Conservation (phyloP, 495 filamentous ascomycete species). For the Xylaria venustula region DNA sequence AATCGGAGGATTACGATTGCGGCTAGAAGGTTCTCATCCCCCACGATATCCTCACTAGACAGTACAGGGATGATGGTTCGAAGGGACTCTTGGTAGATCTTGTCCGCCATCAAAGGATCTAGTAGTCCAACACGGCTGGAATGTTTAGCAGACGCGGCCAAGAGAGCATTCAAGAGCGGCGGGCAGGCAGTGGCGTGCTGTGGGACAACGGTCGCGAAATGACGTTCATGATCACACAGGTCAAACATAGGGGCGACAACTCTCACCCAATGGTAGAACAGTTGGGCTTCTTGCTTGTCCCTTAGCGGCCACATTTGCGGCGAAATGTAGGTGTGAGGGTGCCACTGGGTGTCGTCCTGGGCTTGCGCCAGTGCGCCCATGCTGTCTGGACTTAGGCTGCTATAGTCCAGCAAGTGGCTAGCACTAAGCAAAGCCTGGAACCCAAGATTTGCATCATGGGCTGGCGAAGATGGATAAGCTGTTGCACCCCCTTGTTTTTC, state of each 20-base stretch:
- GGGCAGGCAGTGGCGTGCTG: constrained; percentile 31
- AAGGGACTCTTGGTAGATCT: constrained; percentile 5
- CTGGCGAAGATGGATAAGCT: background rate
- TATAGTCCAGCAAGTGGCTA: background rate
- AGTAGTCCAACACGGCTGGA: background rate
- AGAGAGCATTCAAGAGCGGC: constrained; percentile 31
- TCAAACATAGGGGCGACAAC: constrained; percentile 10
- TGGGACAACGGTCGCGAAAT: constrained; percentile 30
- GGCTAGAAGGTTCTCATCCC: constrained; percentile 34
- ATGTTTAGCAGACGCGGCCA: constrained; percentile 16
- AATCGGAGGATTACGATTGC: constrained; percentile 36
- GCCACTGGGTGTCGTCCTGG: background rate
- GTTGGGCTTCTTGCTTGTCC: background rate
- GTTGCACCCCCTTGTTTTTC: background rate
- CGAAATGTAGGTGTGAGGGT: background rate
- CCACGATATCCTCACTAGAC: constrained; percentile 27
- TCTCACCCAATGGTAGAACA: constrained; percentile 3
- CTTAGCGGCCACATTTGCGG: background rate
- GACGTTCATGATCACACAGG: constrained; percentile 7
- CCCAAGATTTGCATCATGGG: background rate
- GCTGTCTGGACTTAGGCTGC: background rate
- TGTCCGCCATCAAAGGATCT: background rate
- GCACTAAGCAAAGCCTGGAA: background rate
- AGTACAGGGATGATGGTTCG: constrained; percentile 25
- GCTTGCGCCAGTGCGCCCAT: background rate